phyloP scores from a whole-genome alignment of 2,329 filamentous ascomycete species.

The Fusarium sororula region DNA sequence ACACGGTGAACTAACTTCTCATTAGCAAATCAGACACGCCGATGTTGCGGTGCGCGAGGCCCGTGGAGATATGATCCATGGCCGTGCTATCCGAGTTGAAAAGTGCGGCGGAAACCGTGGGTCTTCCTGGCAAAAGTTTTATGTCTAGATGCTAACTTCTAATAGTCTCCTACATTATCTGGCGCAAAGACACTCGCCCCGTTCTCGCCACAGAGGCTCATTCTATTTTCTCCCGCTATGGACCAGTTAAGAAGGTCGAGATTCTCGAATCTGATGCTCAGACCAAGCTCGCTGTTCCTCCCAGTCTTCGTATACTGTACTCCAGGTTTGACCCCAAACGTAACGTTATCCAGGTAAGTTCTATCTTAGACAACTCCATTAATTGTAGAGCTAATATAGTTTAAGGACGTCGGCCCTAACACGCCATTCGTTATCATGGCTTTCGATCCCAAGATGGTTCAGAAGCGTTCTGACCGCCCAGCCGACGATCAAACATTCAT shows the following conservation, averaged over 20 bases:
- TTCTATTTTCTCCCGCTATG: conserved; percentile 54
- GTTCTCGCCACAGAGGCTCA: conserved; percentile 57
- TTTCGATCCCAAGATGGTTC: conserved; percentile 12
- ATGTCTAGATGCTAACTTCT: conserved; percentile 34
- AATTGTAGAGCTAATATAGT: neutral
- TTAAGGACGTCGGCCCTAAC: neutral
- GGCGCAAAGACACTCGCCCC: conserved; percentile 45
- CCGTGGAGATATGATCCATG: conserved; percentile 59
- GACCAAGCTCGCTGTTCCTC: conserved; percentile 47
- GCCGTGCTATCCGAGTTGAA: conserved; percentile 68
- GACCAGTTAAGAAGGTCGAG: conserved; percentile 54
- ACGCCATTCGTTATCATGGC: conserved; percentile 13
- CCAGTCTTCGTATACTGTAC: conserved; percentile 59
- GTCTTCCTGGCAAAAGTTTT: conserved; percentile 35
- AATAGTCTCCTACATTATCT: conserved; percentile 61
- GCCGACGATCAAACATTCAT: conserved; percentile 12
- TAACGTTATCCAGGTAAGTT: conserved; percentile 59
- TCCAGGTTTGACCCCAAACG: conserved; percentile 60
- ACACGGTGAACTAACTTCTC: conserved; percentile 35
- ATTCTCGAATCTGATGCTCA: conserved; percentile 47
- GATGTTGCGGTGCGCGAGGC: conserved; percentile 57
- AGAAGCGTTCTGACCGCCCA: conserved; percentile 6
- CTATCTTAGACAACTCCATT: neutral
- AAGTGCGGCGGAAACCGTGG: conserved; percentile 67
- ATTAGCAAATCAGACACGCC: conserved; percentile 59